A percentile compares a stretch with the other conserved stretches of the same genome.
phyloP scores from a whole-genome alignment of 2,329 filamentous ascomycete species.

The Pseudocercospora musae region DNA sequence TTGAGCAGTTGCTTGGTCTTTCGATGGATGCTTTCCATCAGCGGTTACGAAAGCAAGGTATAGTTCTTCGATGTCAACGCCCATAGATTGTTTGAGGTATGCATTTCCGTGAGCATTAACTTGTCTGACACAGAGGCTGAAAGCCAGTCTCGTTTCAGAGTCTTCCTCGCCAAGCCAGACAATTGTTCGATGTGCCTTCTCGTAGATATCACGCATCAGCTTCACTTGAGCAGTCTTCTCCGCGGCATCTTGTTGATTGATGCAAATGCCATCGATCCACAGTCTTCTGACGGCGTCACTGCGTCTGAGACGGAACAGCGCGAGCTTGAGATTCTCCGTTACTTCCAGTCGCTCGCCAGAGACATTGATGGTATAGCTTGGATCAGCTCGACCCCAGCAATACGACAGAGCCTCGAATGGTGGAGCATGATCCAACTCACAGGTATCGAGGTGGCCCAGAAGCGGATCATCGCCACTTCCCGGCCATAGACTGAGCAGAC shows the following conservation, averaged over 20 bases:
- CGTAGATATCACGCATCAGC: slow-evolving; percentile 12
- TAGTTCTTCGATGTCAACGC: not conserved
- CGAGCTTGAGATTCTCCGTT: slow-evolving; percentile 4
- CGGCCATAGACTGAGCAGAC: slow-evolving; percentile 4
- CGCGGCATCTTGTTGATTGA: slow-evolving; percentile 9
- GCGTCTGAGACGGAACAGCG: not conserved
- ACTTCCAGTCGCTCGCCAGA: not conserved
- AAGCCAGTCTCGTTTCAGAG: not conserved
- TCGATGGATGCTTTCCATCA: not conserved
- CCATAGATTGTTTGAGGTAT: slow-evolving; percentile 1
- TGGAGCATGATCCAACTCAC: not conserved
- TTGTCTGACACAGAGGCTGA: not conserved
- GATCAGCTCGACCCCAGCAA: slow-evolving; percentile 5
- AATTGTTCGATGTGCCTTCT: slow-evolving; percentile 1
- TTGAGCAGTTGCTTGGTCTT: not conserved
- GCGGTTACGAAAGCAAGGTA: not conserved
- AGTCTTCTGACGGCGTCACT: not conserved
- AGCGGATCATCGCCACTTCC: not conserved
- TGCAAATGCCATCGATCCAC: slow-evolving; percentile 17
- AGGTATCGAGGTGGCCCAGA: slow-evolving; percentile 2
- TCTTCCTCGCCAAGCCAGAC: slow-evolving; percentile 9
- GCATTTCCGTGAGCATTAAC: slow-evolving; percentile 1
- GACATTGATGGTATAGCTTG: slow-evolving; percentile 1
- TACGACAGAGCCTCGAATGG: slow-evolving; percentile 8
- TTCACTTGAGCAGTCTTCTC: slow-evolving; percentile 12